A percentile compares a stretch with the other conserved stretches of the same genome.
phyloP scores from a whole-genome alignment of 352 stramenopile genomes.

The Peronospora tabacina region DNA sequence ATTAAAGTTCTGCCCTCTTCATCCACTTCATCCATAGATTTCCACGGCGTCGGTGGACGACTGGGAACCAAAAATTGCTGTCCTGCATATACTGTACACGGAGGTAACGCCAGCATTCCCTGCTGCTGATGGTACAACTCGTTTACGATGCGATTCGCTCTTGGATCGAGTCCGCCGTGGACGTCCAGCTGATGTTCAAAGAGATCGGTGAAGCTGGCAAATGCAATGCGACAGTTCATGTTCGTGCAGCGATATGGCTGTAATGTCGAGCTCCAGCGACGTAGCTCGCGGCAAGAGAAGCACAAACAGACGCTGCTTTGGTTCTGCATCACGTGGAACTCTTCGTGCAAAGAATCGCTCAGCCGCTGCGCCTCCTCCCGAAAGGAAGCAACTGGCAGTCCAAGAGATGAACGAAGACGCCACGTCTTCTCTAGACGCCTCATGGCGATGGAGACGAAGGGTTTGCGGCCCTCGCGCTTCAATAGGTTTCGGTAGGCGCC shows the following conservation, averaged over 20 bases:
- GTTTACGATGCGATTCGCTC: constrained; percentile 28
- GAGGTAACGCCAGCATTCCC: constrained; percentile 26
- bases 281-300: constrained; percentile 11
- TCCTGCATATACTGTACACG: constrained; percentile 47
- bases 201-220: constrained; percentile 34
- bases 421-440: constrained; percentile 4
- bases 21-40: constrained; percentile 34
- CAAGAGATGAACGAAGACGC: constrained; percentile 11
- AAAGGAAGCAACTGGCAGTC: constrained; percentile 11
- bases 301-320: constrained; percentile 5
- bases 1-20: constrained; percentile 31
- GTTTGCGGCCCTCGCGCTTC: constrained; percentile 4
- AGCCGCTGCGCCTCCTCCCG: constrained; percentile 4
- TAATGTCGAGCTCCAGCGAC: constrained; percentile 10
- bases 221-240: constrained; percentile 22
- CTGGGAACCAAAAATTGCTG: constrained; percentile 34
- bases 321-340: constrained; percentile 21
- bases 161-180: constrained; percentile 38
- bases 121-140: constrained; percentile 35
- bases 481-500: neutral
- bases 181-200: constrained; percentile 51
- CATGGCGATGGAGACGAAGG: neutral
- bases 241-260: constrained; percentile 16
- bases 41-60: constrained; percentile 36
- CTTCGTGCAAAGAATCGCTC: constrained; percentile 20